These are phyloP conservation scores for Tulasnella sp. DNA, from an alignment of 768 basidiomycete genomes.

Conservation along the genomic window DNA sequence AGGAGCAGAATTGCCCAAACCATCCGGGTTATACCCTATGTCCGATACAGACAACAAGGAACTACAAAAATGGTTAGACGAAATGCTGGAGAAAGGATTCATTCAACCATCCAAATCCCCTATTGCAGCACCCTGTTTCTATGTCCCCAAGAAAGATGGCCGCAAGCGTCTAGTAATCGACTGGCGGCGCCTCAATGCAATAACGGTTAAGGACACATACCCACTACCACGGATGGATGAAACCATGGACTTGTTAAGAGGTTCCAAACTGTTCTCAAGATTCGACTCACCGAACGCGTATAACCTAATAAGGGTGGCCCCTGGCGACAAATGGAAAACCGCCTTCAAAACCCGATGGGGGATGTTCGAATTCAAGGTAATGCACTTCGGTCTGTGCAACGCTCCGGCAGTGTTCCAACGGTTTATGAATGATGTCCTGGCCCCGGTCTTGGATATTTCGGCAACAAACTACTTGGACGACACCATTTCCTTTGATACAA, in stretches of 20 bases:
- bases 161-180: not conserved
- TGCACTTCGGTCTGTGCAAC: not conserved
- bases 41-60: slow-evolving; percentile 38
- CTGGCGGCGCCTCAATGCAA: not conserved
- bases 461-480: slow-evolving; percentile 32
- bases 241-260: not conserved
- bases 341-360: slow-evolving; percentile 16
- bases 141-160: slow-evolving; percentile 25
- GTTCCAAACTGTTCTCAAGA: not conserved
- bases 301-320: slow-evolving; percentile 12
- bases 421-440: not conserved
- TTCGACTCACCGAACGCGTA: slow-evolving; percentile 21
- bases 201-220: not conserved
- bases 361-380: not conserved
- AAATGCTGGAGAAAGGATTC: slow-evolving; percentile 42
- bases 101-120: slow-evolving; percentile 31
- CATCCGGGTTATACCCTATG: slow-evolving; percentile 41
- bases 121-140: slow-evolving; percentile 25
- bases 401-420: not conserved
- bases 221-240: slow-evolving; percentile 30
- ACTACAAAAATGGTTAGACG: slow-evolving; percentile 41
- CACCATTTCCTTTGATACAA: slow-evolving; percentile 25
- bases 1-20: slow-evolving; percentile 34
- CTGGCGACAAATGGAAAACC: slow-evolving; percentile 25
- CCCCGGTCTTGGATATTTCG: slow-evolving; percentile 23